These are phyloP conservation scores for Suillus paluster DNA, from an alignment of 768 basidiomycete genomes.

Conservation along the genomic window DNA sequence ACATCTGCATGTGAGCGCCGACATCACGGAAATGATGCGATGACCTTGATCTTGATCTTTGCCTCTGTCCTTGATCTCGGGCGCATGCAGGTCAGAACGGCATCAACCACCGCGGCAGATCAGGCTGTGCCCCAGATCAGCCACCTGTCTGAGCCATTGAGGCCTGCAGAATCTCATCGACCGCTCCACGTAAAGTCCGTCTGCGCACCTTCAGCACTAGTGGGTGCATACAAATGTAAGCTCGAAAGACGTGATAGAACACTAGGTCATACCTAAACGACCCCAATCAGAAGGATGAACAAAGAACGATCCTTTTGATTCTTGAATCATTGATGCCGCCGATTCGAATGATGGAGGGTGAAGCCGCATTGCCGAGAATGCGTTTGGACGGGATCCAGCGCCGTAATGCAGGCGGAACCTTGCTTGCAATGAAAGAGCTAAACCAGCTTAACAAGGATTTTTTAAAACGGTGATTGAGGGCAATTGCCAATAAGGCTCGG, in stretches of 20 bases:
- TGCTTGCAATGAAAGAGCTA: neutral
- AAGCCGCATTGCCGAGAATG: neutral
- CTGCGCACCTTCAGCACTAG: neutral
- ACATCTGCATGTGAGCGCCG: too few relatives aligned
- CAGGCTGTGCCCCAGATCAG: neutral
- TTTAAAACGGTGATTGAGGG: too few relatives aligned
- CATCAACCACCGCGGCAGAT: neutral
- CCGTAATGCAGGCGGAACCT: neutral
- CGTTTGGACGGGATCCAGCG: neutral
- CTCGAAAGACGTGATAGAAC: neutral
- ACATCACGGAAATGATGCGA: neutral
- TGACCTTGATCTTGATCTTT: neutral
- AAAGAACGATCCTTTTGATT: neutral
- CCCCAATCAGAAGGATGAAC: too few relatives aligned
- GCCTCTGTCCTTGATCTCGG: neutral
- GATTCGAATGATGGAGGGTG: neutral
- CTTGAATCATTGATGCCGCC: neutral
- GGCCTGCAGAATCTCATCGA: neutral
- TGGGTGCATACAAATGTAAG: neutral
- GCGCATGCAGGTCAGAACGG: neutral
- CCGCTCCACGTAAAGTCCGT: neutral
- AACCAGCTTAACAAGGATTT: neutral
- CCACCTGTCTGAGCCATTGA: neutral
- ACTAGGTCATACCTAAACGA: neutral
- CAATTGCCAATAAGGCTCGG: too few relatives aligned